phyloP scores from a whole-genome alignment of 371 early-diverging fungal genomes.

The Haplosporangium sp. region DNA sequence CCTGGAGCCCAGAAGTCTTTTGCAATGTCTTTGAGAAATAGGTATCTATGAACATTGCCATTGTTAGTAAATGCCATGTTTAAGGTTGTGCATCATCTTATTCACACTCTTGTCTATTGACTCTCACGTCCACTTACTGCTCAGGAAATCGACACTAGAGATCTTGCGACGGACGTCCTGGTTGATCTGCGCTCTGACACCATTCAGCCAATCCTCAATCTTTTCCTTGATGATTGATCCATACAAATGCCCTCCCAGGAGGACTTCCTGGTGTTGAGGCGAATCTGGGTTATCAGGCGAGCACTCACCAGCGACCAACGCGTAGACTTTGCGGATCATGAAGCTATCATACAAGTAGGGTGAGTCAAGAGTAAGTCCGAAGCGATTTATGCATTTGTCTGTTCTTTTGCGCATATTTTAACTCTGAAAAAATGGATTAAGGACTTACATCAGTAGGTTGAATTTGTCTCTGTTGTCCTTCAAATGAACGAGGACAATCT shows the following conservation, averaged over 20 bases:
- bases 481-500: conserved; percentile 92
- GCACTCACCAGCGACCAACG: conserved; percentile 92
- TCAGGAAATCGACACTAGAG: conserved; percentile 80
- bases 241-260: conserved; percentile 94
- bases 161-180: conserved; percentile 74
- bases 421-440: background rate
- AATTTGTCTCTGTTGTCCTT: conserved; percentile 90
- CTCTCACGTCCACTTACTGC: conserved; percentile 64
- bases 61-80: too few relatives aligned
- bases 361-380: conserved; percentile 10
- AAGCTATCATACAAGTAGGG: conserved; percentile 57
- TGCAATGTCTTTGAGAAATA: conserved; percentile 74
- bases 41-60: conserved; percentile 58
- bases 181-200: conserved; percentile 72
- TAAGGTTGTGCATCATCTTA: too few relatives aligned
- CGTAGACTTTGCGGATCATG: conserved; percentile 97
- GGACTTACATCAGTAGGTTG: conserved; percentile 83
- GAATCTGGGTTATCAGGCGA: conserved; percentile 97
- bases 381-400: background rate
- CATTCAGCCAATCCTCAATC: conserved; percentile 82
- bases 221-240: conserved; percentile 94
- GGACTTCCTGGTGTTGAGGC: conserved; percentile 95
- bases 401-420: background rate
- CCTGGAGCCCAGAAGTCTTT: conserved; percentile 60
- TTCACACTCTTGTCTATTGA: background rate